Evolutionary conservation across 495 filamentous ascomycete species (phyloP), one percentile per base, ranked within the genome.

Genomic region (Penicillium nucicola): DNA sequence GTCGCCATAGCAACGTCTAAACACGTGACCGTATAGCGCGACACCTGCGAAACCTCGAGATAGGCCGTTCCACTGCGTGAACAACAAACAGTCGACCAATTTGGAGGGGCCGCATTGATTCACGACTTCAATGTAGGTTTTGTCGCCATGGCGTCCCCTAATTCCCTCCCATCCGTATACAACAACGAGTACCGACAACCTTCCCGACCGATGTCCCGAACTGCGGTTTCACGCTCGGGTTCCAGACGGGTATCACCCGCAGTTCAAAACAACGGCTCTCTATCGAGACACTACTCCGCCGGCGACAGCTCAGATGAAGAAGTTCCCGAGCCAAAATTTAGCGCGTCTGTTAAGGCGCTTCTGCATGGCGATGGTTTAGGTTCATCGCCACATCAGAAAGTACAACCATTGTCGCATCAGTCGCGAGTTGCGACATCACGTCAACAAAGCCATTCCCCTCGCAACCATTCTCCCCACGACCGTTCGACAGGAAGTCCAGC

Each of bases 231-330:
- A 59, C 73, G 70, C 51, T 62, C 70, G 35, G 55, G 60, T 38
- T 73, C 74, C 53, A 65, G 70, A 55, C 70, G 74, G 53, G 61
- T 55, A 14, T 76, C 71, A 17, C 69, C 72, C 31, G 66, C 65
- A 42, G 48, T 67, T 18, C 62, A 63, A 14, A 56, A 55, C 50
- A 61, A 56, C 23, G 57, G 57, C 19, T 57, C 60, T 2, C 20
- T 56, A 0, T 56, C 71, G 2, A 62, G 60, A 38, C 58, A 69
- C n/a, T 74, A 74, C 42, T 69, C 75, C 13, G 59, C 67, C 4
- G 77, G 77, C 7, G 87, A 91, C 58, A 90, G 86, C 69, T 90
- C 87, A 14, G 88, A 92, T 58, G 87, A 90, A 49, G 72, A 73
- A 49, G 75, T 83, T 19, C 86, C 85, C 30, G 87, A 87, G 50